Base-by-base conservation (phyloP, 257 asterid genomes). In the Solanum sejunctum region DNA sequence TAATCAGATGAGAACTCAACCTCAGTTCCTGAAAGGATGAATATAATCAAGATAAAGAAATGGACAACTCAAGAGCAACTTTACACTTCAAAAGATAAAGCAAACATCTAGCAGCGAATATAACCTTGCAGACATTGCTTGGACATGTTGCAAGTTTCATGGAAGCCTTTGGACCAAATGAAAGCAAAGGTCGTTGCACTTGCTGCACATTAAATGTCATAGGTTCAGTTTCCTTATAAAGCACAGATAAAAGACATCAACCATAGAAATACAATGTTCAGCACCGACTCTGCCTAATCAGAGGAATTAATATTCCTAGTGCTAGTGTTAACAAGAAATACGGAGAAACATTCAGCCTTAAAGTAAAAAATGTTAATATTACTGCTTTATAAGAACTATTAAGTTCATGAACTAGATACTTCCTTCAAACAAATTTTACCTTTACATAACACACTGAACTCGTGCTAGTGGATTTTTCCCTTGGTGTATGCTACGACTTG, bases 91-190 rank as follows among this genome's bases (percentile, higher is more conserved):
- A 51, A 71, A 84, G 57, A 58, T 69, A 69, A 69, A 87, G 86
- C 75, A 84, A 71, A 1, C 57, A 81, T 72, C 71, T 41, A 66
- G 69, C 67, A 64, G 66, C 23, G 61, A 72, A 87, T 28, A 85
- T 84, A 84, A 96, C 99, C 99, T 96, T 96, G 92, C 92, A 93
- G 84, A 95, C 96, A 89, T 93, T 91, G 78, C 92, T 88, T 4
- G 99, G 98, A 88, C 85, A 81, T 8, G 99, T 93, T 86, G 89
- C 89, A 77, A 95, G 97, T 89, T 93, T 92, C 92, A 91, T 88
- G 88, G 97, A 92, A 85, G 96, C 92, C 88, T 95, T 95, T 3
- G 99, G 99, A 70, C 99, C 98, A 90, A 96, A 96, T 10, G 98
- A 96, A 84, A 92, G 92, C 85, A 95, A 87, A 49, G 98, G 97